Base-by-base conservation (phyloP, 2,329 filamentous ascomycete species). In the Diplodia mutila region DNA sequence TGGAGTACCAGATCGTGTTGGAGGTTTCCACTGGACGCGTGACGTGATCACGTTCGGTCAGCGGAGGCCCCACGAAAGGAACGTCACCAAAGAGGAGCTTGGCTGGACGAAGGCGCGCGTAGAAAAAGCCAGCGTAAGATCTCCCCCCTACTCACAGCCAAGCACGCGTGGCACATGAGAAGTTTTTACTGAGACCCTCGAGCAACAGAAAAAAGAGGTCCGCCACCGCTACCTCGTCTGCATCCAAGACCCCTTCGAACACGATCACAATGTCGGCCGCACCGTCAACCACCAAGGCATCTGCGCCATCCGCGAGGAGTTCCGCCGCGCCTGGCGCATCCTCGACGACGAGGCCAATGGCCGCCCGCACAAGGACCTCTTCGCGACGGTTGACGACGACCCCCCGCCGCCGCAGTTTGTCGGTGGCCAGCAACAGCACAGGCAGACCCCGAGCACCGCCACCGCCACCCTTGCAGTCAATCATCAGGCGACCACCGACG, bases 191-290 rank as follows among this genome's bases (percentile, higher is more conserved):
- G 48, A 63, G 23, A 39, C 18, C 61, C 54, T 3, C 46, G 42
- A 46, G n/a, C 7, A 46, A 57, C 27, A 67, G 65, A 74, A 78
- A 63, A 91, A 90, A 72, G 91, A 93, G 74, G 85, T 94, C 16
- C 87, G 91, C 2, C 88, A 93, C 74, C 88, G 93, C 14, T 97
- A 93, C 76, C 85, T 97, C 4, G 91, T 97, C 71, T 92, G 92
- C 37, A 94, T 97, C 69, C 94, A 97, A 76, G 94, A 97, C 76
- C 94, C 94, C 0, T 97, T 97, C 74, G 93, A 97, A 80, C 80
- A 89, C 2, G 89, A 93, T 49, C 93, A 97, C 79, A 97, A 97
- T 72, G 91, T 97, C 39, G 94, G 91, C 3, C 85, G 92, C 61
- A 97, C 93, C 0, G 93, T 97, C 0, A 93, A 90, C 7, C 91